These are phyloP conservation scores for Collariella sp. DNA, from an alignment of 495 filamentous ascomycete species.

Conservation along the genomic window DNA sequence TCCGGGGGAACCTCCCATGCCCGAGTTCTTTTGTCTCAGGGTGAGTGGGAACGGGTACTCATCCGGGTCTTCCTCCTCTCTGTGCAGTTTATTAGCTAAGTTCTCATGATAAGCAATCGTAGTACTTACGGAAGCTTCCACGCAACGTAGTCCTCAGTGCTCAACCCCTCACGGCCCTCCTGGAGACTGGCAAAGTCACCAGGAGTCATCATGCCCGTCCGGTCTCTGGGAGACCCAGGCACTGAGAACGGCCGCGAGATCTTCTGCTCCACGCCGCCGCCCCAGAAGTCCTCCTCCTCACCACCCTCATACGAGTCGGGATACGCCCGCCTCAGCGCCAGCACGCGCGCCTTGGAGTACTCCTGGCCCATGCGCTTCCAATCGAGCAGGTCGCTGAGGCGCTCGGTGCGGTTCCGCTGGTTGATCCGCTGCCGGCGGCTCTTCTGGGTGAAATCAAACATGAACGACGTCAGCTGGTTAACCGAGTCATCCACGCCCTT, in stretches of 20 bases:
- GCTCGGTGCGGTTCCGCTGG: slow-evolving; percentile 95
- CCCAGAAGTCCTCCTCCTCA: slow-evolving; percentile 77
- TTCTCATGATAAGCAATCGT: background rate
- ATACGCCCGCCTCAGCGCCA: slow-evolving; percentile 87
- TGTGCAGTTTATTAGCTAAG: slow-evolving; percentile 28
- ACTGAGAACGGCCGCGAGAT: slow-evolving; percentile 88
- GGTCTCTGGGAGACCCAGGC: slow-evolving; percentile 82
- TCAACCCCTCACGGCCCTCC: slow-evolving; percentile 85
- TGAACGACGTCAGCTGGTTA: slow-evolving; percentile 84
- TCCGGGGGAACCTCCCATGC: slow-evolving; percentile 32
- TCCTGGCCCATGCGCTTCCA: slow-evolving; percentile 99
- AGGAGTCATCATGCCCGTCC: slow-evolving; percentile 96
- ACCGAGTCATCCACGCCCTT: slow-evolving; percentile 98
- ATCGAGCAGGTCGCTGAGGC: slow-evolving; percentile 87
- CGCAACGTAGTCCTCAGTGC: slow-evolving; percentile 93
- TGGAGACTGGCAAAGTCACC: slow-evolving; percentile 95
- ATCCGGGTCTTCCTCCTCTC: slow-evolving; percentile 91
- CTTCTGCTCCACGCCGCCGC: slow-evolving; percentile 81
- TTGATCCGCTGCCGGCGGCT: slow-evolving; percentile 95
- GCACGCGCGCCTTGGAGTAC: slow-evolving; percentile 92
- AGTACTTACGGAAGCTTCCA: slow-evolving; percentile 94
- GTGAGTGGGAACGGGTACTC: slow-evolving; percentile 91
- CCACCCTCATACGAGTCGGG: slow-evolving; percentile 70
- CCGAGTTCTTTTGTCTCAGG: slow-evolving; percentile 47
- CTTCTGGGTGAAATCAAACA: slow-evolving; percentile 94